Conservation (phyloP, 352 stramenopile genomes). For the Pythium apleroticum region DNA sequence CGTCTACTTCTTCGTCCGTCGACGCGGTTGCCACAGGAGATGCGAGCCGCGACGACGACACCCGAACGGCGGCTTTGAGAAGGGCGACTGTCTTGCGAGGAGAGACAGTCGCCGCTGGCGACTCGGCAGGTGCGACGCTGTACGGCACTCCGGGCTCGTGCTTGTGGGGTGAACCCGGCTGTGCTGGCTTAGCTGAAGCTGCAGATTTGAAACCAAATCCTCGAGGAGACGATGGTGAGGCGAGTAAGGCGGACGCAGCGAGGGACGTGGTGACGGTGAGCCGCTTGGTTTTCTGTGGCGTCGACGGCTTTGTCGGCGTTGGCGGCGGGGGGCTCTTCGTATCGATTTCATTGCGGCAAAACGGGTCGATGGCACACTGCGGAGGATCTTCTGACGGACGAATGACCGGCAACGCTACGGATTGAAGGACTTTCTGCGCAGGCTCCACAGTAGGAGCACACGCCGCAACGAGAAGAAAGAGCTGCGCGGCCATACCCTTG, state of each 20-base stretch:
- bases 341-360: constrained; percentile 17
- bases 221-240: neutral
- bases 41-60: neutral
- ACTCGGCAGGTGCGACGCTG: constrained; percentile 21
- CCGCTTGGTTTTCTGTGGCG: constrained; percentile 12
- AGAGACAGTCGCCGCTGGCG: constrained; percentile 22
- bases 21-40: neutral
- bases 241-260: constrained; percentile 6
- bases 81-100: constrained; percentile 40
- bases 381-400: constrained; percentile 6
- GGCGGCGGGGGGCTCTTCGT: constrained; percentile 2
- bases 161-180: no score
- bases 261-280: constrained; percentile 15
- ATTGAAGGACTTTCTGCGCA: neutral
- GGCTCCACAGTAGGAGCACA: constrained; percentile 7
- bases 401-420: neutral
- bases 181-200: neutral
- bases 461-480: constrained; percentile 26
- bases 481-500: constrained; percentile 10
- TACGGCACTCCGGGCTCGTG: constrained; percentile 38
- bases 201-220: neutral
- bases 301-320: neutral
- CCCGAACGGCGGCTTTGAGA: constrained; percentile 23
- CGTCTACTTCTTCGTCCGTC: neutral
- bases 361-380: constrained; percentile 14